Percentiles rank a stretch among this genome's conserved stretches.
These are phyloP conservation scores for Melanopsichium pennsylvanicum DNA, from an alignment of 1,284 basidiomycete genomes.

Conservation along the genomic window DNA sequence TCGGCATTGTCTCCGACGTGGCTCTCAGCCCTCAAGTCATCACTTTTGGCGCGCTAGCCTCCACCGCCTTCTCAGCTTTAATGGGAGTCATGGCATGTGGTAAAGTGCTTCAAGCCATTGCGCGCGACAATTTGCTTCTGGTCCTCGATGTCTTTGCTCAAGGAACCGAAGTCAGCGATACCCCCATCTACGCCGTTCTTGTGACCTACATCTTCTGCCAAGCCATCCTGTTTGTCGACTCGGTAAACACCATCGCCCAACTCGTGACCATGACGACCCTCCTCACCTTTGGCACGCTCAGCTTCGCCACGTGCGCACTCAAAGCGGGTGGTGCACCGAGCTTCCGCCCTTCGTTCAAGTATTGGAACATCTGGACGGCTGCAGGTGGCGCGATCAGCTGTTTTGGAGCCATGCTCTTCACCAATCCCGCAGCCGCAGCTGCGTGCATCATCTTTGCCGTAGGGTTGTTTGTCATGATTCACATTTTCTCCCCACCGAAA, in stretches of 20 bases:
- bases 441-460: slow-evolving; percentile 58
- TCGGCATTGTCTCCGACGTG: slow-evolving; percentile 62
- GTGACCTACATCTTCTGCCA: slow-evolving; percentile 61
- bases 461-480: slow-evolving; percentile 61
- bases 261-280: slow-evolving; percentile 65
- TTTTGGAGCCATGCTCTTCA: slow-evolving; percentile 64
- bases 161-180: slow-evolving; percentile 60
- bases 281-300: slow-evolving; percentile 63
- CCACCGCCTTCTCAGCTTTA: slow-evolving; percentile 62
- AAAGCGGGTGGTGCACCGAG: slow-evolving; percentile 65
- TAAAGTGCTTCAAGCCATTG: slow-evolving; percentile 64
- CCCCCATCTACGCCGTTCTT: slow-evolving; percentile 61
- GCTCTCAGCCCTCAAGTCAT: slow-evolving; percentile 61
- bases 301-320: slow-evolving; percentile 62
- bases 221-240: slow-evolving; percentile 60
- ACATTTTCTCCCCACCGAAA: slow-evolving; percentile 63
- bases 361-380: slow-evolving; percentile 66
- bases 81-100: slow-evolving; percentile 65
- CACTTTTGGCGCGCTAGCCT: slow-evolving; percentile 62
- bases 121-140: slow-evolving; percentile 62
- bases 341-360: slow-evolving; percentile 65
- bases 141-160: slow-evolving; percentile 60
- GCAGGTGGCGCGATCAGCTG: slow-evolving; percentile 56
- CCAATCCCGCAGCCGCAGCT: slow-evolving; percentile 50
- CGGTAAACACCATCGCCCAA: slow-evolving; percentile 64